Conservation (phyloP, 441 rosid species). For the Daphne laureola region DNA sequence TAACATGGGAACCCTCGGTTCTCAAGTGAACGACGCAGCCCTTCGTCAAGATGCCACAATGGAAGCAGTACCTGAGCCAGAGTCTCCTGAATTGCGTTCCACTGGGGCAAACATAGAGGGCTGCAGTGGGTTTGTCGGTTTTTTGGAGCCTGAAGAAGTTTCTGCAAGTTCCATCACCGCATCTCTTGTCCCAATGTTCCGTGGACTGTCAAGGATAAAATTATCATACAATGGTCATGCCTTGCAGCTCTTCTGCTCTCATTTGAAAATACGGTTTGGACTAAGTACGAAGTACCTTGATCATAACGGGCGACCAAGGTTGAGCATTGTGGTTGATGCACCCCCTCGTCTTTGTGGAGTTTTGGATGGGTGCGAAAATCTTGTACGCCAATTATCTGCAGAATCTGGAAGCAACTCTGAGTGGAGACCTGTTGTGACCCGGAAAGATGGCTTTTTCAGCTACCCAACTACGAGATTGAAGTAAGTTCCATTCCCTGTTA, state of each 20-base stretch:
- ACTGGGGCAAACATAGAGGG: slow-evolving; percentile 28
- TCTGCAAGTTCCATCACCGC: slow-evolving; percentile 42
- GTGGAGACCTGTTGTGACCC: slow-evolving; percentile 49
- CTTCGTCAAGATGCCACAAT: slow-evolving; percentile 27
- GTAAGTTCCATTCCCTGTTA: slow-evolving; percentile 39
- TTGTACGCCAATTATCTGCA: slow-evolving; percentile 25
- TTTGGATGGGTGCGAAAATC: slow-evolving; percentile 53
- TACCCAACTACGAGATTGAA: slow-evolving; percentile 49
- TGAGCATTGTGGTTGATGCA: slow-evolving; percentile 60
- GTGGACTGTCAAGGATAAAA: slow-evolving; percentile 35
- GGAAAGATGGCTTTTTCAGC: slow-evolving; percentile 22
- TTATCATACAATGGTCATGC: slow-evolving; percentile 33
- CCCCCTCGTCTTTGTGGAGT: slow-evolving; percentile 39
- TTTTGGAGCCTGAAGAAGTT: slow-evolving; percentile 49
- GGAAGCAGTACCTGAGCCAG: slow-evolving; percentile 27
- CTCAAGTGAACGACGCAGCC: slow-evolving; percentile 25
- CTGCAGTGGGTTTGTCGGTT: slow-evolving; percentile 27
- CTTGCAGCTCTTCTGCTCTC: slow-evolving; percentile 53
- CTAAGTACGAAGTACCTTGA: slow-evolving; percentile 38
- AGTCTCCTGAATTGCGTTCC: slow-evolving; percentile 21
- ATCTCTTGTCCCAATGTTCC: slow-evolving; percentile 26
- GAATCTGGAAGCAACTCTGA: slow-evolving; percentile 57
- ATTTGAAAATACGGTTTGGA: slow-evolving; percentile 57
- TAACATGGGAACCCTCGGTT: slow-evolving; percentile 33
- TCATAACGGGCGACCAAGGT: slow-evolving; percentile 50